A percentile compares a stretch with the other conserved stretches of the same genome.
These are phyloP conservation scores for Neopestalotiopsis clavispora DNA, from an alignment of 2,329 filamentous ascomycete genomes.

Conservation along the genomic window DNA sequence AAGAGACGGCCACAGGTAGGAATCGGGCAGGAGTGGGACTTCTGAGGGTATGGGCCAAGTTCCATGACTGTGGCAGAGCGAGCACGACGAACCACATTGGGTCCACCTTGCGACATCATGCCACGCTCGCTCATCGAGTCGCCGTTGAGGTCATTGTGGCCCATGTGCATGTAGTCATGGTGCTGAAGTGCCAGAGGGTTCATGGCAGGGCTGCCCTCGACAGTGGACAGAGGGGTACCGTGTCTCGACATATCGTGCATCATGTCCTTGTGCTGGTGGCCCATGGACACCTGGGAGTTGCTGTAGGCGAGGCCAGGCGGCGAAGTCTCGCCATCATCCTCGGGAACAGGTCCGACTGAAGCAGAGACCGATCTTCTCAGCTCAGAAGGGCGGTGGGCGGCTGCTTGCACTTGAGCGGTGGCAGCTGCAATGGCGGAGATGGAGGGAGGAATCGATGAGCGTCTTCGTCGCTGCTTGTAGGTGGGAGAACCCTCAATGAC, in stretches of 20 bases:
- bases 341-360: constrained; percentile 81
- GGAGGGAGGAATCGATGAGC: constrained; percentile 88
- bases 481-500: constrained; percentile 98
- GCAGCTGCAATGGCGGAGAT: constrained; percentile 72
- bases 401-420: constrained; percentile 58
- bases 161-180: constrained; percentile 71
- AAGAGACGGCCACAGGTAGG: constrained; percentile 96
- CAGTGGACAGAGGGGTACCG: constrained; percentile 83
- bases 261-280: constrained; percentile 77
- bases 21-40: constrained; percentile 99
- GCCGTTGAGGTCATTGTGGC: constrained; percentile 64
- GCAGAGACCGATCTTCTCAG: constrained; percentile 88
- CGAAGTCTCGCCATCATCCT: constrained; percentile 83
- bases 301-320: constrained; percentile 78
- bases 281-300: constrained; percentile 68
- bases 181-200: constrained; percentile 72
- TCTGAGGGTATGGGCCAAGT: constrained; percentile 93
- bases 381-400: constrained; percentile 83
- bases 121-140: constrained; percentile 66
- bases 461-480: constrained; percentile 94
- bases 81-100: constrained; percentile 84
- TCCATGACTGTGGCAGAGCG: constrained; percentile 97
- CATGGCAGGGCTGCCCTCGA: constrained; percentile 81
- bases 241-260: constrained; percentile 80
- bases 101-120: constrained; percentile 69